Percentiles rank a stretch among this genome's conserved stretches.
Evolutionary conservation across 345 rosid genomes (phyloP).

Genomic region (Eucalyptus pauciflora): DNA sequence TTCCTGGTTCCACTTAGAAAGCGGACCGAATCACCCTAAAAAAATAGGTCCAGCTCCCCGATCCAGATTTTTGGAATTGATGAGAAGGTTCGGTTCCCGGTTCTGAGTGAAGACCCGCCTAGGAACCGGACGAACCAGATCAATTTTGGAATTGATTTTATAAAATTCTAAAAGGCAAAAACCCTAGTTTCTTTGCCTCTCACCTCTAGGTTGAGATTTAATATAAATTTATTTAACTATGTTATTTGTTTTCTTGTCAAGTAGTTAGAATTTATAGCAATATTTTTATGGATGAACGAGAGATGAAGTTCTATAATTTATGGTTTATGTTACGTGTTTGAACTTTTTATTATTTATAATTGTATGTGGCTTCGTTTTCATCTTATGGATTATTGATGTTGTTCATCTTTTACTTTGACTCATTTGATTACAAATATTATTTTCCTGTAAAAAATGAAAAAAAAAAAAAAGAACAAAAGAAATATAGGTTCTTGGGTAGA

Average conservation of each 20-base stretch:
- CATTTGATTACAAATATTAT: too few relatives aligned
- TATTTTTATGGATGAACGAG: not conserved
- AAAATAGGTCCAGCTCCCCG: fast-evolving
- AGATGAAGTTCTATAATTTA: too few relatives aligned
- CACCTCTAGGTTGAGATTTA: not conserved
- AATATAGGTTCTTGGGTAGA: not conserved
- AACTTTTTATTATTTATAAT: too few relatives aligned
- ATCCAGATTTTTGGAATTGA: too few relatives aligned
- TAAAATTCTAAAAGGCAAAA: too few relatives aligned
- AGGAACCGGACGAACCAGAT: fast-evolving
- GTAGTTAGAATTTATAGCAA: not conserved
- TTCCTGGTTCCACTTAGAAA: fast-evolving
- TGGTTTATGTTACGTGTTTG: not conserved
- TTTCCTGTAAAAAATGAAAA: not conserved
- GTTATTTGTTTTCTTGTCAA: not conserved
- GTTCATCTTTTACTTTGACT: not conserved
- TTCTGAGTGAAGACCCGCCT: not conserved
- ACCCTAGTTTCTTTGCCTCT: too few relatives aligned
- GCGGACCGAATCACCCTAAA: fast-evolving
- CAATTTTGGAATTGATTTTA: not conserved
- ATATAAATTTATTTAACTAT: too few relatives aligned
- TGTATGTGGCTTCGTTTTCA: not conserved
- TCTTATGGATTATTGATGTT: not conserved
- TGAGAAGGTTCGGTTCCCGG: too few relatives aligned
- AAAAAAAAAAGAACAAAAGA: not conserved